phyloP scores from a whole-genome alignment of 2,329 filamentous ascomycete species.

The Cladorrhinum sp. region DNA sequence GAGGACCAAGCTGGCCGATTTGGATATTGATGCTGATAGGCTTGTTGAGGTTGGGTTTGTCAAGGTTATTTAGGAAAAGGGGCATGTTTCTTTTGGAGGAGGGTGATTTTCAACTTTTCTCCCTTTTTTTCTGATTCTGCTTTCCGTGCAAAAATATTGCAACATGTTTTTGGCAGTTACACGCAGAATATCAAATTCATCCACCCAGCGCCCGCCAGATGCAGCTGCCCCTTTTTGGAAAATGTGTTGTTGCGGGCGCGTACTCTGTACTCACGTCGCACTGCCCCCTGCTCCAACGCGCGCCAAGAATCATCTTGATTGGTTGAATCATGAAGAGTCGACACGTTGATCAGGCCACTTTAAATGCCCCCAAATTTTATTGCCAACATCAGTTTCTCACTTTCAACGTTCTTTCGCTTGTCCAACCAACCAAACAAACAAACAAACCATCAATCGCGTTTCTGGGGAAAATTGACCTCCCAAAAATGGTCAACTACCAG shows the following conservation, averaged over 20 bases:
- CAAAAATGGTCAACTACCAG: background rate
- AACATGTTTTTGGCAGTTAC: too few relatives aligned
- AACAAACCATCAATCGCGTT: background rate
- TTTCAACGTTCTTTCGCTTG: background rate
- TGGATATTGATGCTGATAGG: slow-evolving; percentile 56
- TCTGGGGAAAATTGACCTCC: too few relatives aligned
- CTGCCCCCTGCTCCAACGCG: background rate
- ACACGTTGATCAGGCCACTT: background rate
- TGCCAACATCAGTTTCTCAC: background rate
- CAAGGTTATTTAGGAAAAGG: slow-evolving; percentile 55
- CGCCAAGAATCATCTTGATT: background rate
- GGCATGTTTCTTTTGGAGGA: too few relatives aligned
- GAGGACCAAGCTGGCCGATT: slow-evolving; percentile 61
- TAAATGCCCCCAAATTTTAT: background rate
- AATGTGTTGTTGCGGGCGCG: background rate
- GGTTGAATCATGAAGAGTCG: background rate
- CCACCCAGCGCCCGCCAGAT: too few relatives aligned
- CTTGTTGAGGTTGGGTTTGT: slow-evolving; percentile 68
- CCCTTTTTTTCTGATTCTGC: too few relatives aligned
- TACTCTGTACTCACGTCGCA: background rate
- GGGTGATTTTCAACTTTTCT: too few relatives aligned
- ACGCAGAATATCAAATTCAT: too few relatives aligned
- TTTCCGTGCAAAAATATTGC: too few relatives aligned
- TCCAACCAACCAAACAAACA: background rate
- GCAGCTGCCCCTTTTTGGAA: background rate